Conservation (phyloP, 306 rosid species). For the Fragaria nilgerrensis region DNA sequence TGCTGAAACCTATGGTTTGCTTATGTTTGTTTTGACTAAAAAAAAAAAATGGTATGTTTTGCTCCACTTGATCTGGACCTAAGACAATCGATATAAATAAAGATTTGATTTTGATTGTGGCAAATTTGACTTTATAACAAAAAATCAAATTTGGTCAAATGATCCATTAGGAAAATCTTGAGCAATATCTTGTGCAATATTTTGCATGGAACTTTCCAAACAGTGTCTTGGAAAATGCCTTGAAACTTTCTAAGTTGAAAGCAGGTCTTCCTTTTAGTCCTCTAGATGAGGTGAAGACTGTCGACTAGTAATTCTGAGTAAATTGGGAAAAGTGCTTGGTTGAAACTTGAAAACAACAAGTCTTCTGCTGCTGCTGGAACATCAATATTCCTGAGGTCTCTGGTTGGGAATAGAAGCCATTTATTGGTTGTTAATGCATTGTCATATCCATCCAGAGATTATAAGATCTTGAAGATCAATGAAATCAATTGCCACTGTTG, state of each 20-base stretch:
- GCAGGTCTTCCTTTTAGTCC: background rate
- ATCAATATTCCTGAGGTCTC: background rate
- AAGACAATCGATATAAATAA: background rate
- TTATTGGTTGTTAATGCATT: background rate
- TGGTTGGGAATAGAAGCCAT: background rate
- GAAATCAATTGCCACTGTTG: background rate
- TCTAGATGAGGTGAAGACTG: background rate
- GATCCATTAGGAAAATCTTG: slow-evolving; percentile 1
- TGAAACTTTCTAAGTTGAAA: background rate
- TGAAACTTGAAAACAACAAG: background rate
- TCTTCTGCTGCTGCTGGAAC: background rate
- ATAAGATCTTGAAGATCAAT: background rate
- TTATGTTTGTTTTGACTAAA: background rate
- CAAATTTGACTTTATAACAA: background rate
- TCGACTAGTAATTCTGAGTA: background rate
- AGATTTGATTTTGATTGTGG: background rate
- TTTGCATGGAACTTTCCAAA: background rate
- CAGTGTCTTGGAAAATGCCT: background rate
- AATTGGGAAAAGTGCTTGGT: background rate
- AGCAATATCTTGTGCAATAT: background rate
- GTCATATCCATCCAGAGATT: background rate
- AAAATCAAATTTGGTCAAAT: background rate
- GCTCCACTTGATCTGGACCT: background rate
- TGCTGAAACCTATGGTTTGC: background rate
- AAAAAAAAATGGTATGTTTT: background rate